Evolutionary conservation across 1,139 yeast genomes (phyloP), one percentile per base, ranked within the genome.

Genomic region (Pichia sp.): DNA sequence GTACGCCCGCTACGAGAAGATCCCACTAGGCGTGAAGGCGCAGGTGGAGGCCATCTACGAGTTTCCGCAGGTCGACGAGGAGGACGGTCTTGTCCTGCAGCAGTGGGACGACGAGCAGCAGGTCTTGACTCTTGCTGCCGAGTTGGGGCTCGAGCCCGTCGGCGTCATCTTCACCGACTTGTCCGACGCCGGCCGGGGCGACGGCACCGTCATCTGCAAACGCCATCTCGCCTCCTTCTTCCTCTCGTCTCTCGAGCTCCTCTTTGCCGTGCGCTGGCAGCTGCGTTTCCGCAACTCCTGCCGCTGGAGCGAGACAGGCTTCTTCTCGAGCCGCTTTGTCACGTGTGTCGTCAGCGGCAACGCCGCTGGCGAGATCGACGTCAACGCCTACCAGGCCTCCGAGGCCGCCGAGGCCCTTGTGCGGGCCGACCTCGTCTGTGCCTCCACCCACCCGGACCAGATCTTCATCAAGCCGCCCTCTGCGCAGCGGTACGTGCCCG

Each of bases 311-410:
- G 78, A 76, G 37, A 70, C 77, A n/a, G 90, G 91, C 1, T 64
- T 67, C 41, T 93, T 79, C 65, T 87, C 96, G 13, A 90, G 97
- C 13, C 89, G 89, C 64, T 93, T 89, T 66, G 93, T 91, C 25
- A 93, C 99, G 0, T 90, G 97, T 70, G 95, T 91, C 30, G 77
- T 95, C 4, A 80, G 95, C 2, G 99, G 99, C 25, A 95, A 95
- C 56, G 68, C 77, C 19, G 71, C 82, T 49, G 95, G 96, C 18
- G 96, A 90, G 57, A 91, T 95, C 62, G 99, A 93, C 64, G 88
- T 96, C 12, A 74, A 88, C 28, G 82, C 96, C 36, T 95, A 90
- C 68, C 99, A 95, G 68, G 96, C 90, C 0, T 85, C 96, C 5
- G 80, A 83, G 30, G 78, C 83, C 52, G 96, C 96, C 0, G 98